Conservation (phyloP, 257 asterid species). For the Prunella vulgaris region DNA sequence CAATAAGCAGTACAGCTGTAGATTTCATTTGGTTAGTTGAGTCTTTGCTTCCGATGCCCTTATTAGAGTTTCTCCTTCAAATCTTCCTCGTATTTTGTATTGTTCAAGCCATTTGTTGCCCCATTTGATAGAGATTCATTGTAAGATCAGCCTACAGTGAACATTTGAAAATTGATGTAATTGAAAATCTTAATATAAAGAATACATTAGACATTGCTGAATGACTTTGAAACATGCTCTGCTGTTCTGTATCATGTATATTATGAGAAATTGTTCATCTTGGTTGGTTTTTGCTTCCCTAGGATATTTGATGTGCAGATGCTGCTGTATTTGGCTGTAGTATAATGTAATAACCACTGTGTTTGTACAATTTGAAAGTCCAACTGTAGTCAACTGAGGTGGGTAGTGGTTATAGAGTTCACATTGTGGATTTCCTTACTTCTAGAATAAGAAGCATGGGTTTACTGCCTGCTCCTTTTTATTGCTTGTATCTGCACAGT, state of each 20-base stretch:
- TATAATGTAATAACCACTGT: neutral
- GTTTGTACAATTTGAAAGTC: neutral
- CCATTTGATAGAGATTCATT: neutral
- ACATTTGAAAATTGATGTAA: neutral
- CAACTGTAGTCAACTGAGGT: neutral
- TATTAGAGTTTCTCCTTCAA: neutral
- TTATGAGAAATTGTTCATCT: neutral
- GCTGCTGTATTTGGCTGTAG: neutral
- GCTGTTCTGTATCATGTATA: neutral
- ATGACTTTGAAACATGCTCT: neutral
- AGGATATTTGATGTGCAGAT: neutral
- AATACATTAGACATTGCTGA: neutral
- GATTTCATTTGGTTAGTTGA: neutral
- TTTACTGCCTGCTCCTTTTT: neutral
- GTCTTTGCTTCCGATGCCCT: neutral
- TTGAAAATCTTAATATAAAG: neutral
- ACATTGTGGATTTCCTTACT: neutral
- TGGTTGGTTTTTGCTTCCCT: neutral
- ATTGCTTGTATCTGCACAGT: conserved; percentile 6
- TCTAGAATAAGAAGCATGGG: neutral
- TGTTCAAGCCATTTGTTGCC: neutral
- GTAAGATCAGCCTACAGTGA: neutral
- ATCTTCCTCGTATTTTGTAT: neutral
- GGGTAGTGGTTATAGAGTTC: neutral
- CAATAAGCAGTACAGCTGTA: neutral